Evolutionary conservation across 345 rosid species (phyloP).

Genomic region (Ceriops tagal): DNA sequence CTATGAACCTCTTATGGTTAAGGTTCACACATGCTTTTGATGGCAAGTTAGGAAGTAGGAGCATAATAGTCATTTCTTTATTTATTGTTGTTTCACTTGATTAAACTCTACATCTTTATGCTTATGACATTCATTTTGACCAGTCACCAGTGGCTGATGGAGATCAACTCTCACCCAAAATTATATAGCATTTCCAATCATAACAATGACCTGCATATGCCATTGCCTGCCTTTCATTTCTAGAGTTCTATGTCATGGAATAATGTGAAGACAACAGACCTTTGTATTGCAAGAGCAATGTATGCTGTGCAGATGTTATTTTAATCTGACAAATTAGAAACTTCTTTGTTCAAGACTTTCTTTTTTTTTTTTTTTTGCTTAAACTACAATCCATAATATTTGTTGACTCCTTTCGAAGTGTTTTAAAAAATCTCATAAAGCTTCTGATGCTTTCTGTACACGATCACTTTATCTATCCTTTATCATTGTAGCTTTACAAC

Average conservation of each 20-base stretch:
- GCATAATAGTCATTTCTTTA: neutral
- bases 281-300: neutral
- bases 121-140: neutral
- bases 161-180: neutral
- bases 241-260: neutral
- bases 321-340: neutral
- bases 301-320: neutral
- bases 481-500: constrained; percentile 3
- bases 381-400: neutral
- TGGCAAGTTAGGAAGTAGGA: neutral
- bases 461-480: constrained; percentile 1
- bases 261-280: neutral
- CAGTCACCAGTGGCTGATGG: neutral
- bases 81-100: neutral
- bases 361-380: no score
- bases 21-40: neutral
- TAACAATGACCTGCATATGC: neutral
- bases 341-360: no score
- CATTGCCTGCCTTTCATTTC: neutral
- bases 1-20: neutral
- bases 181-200: constrained; percentile 9
- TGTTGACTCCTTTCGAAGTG: constrained; percentile 8
- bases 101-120: neutral
- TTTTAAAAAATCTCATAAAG: neutral
- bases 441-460: constrained; percentile 4